A percentile compares a stretch with the other conserved stretches of the same genome.
These are phyloP conservation scores for Tricholoma hemisulphureum DNA, from an alignment of 768 basidiomycete genomes.

Conservation along the genomic window DNA sequence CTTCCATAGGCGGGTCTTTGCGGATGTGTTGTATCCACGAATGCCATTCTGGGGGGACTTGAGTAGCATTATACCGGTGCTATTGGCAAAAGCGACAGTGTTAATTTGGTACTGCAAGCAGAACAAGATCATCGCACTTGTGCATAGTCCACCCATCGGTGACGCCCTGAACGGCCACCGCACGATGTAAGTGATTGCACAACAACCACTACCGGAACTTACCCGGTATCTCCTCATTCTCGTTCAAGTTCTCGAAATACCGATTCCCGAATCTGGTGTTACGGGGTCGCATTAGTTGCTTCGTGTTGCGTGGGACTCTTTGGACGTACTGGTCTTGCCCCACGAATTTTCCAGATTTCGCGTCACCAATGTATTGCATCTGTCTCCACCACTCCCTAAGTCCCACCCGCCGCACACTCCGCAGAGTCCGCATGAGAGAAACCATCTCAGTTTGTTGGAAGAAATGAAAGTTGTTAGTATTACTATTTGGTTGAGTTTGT, in stretches of 20 bases:
- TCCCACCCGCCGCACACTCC: constrained; percentile 73
- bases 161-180: constrained; percentile 61
- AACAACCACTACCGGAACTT: constrained; percentile 18
- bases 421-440: constrained; percentile 72
- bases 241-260: constrained; percentile 90
- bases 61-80: constrained; percentile 88
- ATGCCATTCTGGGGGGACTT: constrained; percentile 97
- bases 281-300: too few species aligned
- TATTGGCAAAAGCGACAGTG: constrained; percentile 24
- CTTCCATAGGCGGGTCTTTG: constrained; percentile 73
- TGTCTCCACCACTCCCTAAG: constrained; percentile 87
- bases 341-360: constrained; percentile 76
- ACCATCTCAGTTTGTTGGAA: constrained; percentile 47
- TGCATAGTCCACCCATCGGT: constrained; percentile 93
- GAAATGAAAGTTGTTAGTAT: constrained; percentile 14
- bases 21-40: constrained; percentile 93
- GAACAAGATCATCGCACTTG: constrained; percentile 51
- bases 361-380: constrained; percentile 92
- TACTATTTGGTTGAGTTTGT: constrained; percentile 36
- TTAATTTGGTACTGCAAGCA: background rate
- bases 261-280: constrained; percentile 90
- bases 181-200: background rate
- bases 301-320: too few species aligned
- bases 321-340: constrained; percentile 80
- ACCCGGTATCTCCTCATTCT: constrained; percentile 88